Base-by-base conservation (phyloP, 495 filamentous ascomycete species). In the Clohesyomyces aquaticus region DNA sequence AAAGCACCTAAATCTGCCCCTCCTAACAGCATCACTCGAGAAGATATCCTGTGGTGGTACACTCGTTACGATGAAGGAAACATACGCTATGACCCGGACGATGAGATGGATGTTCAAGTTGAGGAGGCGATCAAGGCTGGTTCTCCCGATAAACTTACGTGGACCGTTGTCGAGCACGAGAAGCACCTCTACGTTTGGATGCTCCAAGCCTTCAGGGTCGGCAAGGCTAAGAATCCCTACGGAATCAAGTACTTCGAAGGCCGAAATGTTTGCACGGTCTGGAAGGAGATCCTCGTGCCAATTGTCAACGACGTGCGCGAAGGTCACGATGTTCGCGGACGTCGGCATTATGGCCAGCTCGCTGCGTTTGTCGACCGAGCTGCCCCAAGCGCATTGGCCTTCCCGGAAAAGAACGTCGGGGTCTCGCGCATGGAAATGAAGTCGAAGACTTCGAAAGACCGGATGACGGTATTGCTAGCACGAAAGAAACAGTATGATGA, bases 121-220 rank as follows among this genome's bases (percentile, higher is more conserved):
- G 14, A 41, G 12, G 38, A 58, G 21, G 16, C 16, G 3, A 52
- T 4, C 42, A 50, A 29, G 28, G 22, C 47, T 21, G 52, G 35
- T 41, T 16, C 9, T 1, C 26, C 63, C 18, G 52, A 67, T 19
- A 51, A 38, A 19, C 12, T 18, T 0, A 16, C 11, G 2, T 67
- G 65, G 65, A 28, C 22, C 10, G 65, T 63, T 9, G 11, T 50
- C 1, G 43, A 57, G 32, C 23, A 62, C 28, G 59, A 67, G 50
- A 67, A 62, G 59, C 45, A 43, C 14, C 52, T 67, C 6, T 62
- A 52, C 26, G 65, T 41, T 0, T 63, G 59, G 58, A 23, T 67
- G 4, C 47, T 67, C 29, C 65, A 67, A 41, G 28, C n/a, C 3
- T 63, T 63, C 45, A 45, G 38, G n/a, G 59, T 63, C 3, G 65